phyloP scores from a whole-genome alignment of 192 early-diverging fungal species.

The Chytriomyces sp. region DNA sequence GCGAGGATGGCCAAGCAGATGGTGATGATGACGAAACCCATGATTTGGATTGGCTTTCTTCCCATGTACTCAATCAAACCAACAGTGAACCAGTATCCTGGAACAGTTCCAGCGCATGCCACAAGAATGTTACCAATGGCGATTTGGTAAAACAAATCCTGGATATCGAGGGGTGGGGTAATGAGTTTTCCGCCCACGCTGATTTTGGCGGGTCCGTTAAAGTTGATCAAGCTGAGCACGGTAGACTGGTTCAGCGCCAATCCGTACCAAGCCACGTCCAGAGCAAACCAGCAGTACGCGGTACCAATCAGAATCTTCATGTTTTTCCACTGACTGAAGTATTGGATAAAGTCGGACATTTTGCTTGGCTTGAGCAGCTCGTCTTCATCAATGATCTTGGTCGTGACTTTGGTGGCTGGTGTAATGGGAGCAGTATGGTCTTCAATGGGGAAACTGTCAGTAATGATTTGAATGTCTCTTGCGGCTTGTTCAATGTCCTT shows the following conservation, averaged over 20 bases:
- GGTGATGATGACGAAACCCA: constrained; percentile 82
- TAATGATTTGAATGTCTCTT: constrained; percentile 35
- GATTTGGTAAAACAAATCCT: constrained; percentile 40
- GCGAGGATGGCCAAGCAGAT: constrained; percentile 70
- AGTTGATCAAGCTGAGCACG: constrained; percentile 38
- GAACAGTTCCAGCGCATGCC: constrained; percentile 67
- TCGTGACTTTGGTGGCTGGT: too few relatives aligned
- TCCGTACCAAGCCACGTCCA: constrained; percentile 62
- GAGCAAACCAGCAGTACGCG: constrained; percentile 53
- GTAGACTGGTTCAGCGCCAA: constrained; percentile 39
- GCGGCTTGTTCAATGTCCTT: constrained; percentile 66
- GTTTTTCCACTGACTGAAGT: constrained; percentile 83
- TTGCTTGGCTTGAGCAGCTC: constrained; percentile 13
- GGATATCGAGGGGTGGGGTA: constrained; percentile 58
- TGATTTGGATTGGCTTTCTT: constrained; percentile 88
- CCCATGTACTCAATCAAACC: constrained; percentile 86
- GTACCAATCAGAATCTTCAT: constrained; percentile 71
- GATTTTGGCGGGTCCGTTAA: constrained; percentile 36
- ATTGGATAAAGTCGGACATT: constrained; percentile 37
- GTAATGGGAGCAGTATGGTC: neutral
- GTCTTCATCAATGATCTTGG: too few relatives aligned
- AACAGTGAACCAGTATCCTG: constrained; percentile 96
- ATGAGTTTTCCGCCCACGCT: neutral
- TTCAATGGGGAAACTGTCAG: constrained; percentile 25
- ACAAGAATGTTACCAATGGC: constrained; percentile 92